Evolutionary conservation across 106 monocot species (phyloP).

Genomic region (Apostasia ramifera): DNA sequence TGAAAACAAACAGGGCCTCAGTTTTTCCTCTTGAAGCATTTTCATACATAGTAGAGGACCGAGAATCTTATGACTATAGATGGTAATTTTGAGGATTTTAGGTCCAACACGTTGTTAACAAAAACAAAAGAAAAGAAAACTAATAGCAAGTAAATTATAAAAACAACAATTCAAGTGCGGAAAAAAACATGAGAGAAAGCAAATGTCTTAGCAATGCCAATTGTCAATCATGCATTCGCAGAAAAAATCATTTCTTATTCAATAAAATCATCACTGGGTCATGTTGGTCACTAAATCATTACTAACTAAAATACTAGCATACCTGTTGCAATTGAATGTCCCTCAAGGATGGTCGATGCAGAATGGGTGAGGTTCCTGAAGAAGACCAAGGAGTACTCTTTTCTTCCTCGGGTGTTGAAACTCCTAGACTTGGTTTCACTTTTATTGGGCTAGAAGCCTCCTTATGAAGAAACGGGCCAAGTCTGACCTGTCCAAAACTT

Average conservation of each 20-base stretch:
- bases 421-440: constrained; percentile 23
- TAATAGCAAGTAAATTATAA: too few species aligned
- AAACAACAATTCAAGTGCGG: background rate
- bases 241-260: too few species aligned
- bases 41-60: too few species aligned
- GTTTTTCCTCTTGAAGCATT: too few species aligned
- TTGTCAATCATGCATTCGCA: too few species aligned
- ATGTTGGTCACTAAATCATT: background rate
- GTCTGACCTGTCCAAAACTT: constrained; percentile 27
- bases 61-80: too few species aligned
- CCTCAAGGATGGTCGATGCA: constrained; percentile 61
- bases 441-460: constrained; percentile 40
- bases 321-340: constrained; percentile 99
- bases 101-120: too few species aligned
- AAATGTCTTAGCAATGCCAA: too few species aligned
- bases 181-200: background rate
- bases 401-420: constrained; percentile 42
- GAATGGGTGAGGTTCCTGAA: constrained; percentile 50
- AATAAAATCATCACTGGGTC: too few species aligned
- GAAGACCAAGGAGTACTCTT: constrained; percentile 84
- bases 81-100: too few species aligned
- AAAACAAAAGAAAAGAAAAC: too few species aligned
- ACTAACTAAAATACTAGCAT: constrained; percentile 6
- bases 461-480: constrained; percentile 43
- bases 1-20: too few species aligned